Conservation (phyloP, 176 grass and related monocot genomes). For the Carex cristatella region DNA sequence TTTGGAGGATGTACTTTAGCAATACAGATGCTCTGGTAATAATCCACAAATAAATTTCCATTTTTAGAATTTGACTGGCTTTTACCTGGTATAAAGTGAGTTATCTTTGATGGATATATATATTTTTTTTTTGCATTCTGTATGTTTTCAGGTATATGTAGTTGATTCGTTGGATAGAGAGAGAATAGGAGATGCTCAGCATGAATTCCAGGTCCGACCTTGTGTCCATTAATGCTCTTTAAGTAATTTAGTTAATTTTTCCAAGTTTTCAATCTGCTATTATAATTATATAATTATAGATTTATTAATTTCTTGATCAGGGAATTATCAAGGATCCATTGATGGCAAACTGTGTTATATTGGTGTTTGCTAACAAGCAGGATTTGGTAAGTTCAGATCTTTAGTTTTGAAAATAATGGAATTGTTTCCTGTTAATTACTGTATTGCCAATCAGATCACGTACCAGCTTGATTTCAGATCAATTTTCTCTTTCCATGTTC, state of each 20-base stretch:
- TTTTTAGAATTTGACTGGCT: neutral
- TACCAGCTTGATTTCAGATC: neutral
- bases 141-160: constrained; percentile 65
- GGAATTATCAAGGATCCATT: constrained; percentile 80
- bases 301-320: constrained; percentile 31
- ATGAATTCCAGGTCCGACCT: constrained; percentile 81
- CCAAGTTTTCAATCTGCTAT: neutral
- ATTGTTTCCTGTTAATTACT: neutral
- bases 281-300: neutral
- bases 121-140: neutral
- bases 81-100: neutral
- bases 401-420: neutral
- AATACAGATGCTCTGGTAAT: constrained; percentile 92
- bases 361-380: constrained; percentile 92
- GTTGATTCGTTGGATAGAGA: constrained; percentile 97
- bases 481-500: neutral
- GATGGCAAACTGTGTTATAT: constrained; percentile 85
- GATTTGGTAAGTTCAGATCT: constrained; percentile 65
- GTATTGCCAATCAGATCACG: neutral
- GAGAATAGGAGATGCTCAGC: constrained; percentile 62
- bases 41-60: neutral
- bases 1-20: constrained; percentile 89
- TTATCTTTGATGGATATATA: constrained; percentile 17
- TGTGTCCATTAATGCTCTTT: neutral
- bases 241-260: constrained; percentile 6